Evolutionary conservation across 352 stramenopile species (phyloP), one percentile per base, ranked within the genome.

Genomic region (Blastocystis sp.): DNA sequence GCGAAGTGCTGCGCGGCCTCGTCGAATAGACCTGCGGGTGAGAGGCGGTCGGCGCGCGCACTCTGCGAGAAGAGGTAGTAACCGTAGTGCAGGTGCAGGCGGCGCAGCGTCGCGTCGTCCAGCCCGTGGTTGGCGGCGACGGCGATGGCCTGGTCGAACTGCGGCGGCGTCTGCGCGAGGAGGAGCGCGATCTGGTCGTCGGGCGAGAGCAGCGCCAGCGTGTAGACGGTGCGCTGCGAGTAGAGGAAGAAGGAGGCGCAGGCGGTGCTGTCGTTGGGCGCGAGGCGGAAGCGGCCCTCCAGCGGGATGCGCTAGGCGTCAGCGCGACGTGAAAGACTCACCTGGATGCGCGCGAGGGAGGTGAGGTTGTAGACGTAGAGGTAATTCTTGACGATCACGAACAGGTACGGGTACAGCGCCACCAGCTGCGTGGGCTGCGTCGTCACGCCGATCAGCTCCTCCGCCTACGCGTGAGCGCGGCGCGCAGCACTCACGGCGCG

Each of bases 1-100:
- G 90, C 88, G 17, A 93, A 95, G 62, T 93, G 93, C 7, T 90
- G 70, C 91, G 95, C 94, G 1, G 93, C 91, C 11, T 90, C 84
- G 69, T 89, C 87, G 71, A 91, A 92, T 3, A 66, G 28, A 14
- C 63, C 43, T 34, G 28, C 28, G 28, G 28, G 28, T 34, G 28
- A 34, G 28, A 34, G 28, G 28, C 28, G 28, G 28, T 34, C 28
- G 28, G 28, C 28, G 28, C 28, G 28, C 28, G 28, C 28, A 34
- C 28, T 34, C 24, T 89, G 68, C 63, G 91, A 38, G 76, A 95
- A 95, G 17, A 94, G 87, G 38, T 92, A 89, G 7, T 92, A 90
- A 0, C 90, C 93, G 74, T 93, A 93, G 38, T 93, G 88, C 0
- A 92, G 89, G 61, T 93, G 93, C 2, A 95, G 89, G 14, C 89